Conservation (phyloP, 1,139 yeast species). For the Yamadazyma oceani region DNA sequence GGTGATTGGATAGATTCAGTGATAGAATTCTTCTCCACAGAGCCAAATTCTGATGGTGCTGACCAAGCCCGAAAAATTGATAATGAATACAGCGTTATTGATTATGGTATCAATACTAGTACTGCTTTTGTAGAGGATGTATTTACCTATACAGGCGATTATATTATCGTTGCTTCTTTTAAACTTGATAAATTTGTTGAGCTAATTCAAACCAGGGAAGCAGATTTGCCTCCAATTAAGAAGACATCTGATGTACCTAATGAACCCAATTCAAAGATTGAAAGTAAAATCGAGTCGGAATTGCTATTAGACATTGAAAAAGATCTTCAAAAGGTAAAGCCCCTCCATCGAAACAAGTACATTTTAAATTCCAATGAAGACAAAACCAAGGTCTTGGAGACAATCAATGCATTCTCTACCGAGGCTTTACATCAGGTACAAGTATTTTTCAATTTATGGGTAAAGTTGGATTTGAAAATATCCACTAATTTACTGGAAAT, state of each 20-base stretch:
- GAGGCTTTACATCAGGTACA: slow-evolving; percentile 19
- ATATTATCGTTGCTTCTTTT: slow-evolving; percentile 15
- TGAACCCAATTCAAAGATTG: not conserved
- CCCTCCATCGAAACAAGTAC: slow-evolving; percentile 1
- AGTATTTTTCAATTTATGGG: slow-evolving; percentile 19
- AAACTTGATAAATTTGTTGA: slow-evolving; percentile 1
- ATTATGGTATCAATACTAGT: slow-evolving; percentile 9
- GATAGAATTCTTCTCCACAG: not conserved
- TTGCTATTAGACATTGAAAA: slow-evolving; percentile 12
- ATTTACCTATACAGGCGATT: slow-evolving; percentile 26
- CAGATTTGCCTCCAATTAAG: slow-evolving; percentile 1
- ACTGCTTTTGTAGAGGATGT: slow-evolving; percentile 25
- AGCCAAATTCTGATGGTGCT: not conserved
- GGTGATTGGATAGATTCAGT: slow-evolving; percentile 11
- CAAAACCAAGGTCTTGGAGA: slow-evolving; percentile 15
- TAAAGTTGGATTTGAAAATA: slow-evolving; percentile 26
- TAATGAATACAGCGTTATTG: slow-evolving; percentile 6
- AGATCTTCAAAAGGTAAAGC: slow-evolving; percentile 3
- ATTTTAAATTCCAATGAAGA: slow-evolving; percentile 3
- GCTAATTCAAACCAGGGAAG: slow-evolving; percentile 3
- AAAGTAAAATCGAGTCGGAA: slow-evolving; percentile 6
- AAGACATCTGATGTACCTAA: not conserved
- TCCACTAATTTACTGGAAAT: slow-evolving; percentile 23
- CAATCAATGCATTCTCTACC: slow-evolving; percentile 20
- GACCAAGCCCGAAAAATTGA: slow-evolving; percentile 4